Base-by-base conservation (phyloP, 192 early-diverging fungal genomes). In the Entomortierella beljakovae region DNA sequence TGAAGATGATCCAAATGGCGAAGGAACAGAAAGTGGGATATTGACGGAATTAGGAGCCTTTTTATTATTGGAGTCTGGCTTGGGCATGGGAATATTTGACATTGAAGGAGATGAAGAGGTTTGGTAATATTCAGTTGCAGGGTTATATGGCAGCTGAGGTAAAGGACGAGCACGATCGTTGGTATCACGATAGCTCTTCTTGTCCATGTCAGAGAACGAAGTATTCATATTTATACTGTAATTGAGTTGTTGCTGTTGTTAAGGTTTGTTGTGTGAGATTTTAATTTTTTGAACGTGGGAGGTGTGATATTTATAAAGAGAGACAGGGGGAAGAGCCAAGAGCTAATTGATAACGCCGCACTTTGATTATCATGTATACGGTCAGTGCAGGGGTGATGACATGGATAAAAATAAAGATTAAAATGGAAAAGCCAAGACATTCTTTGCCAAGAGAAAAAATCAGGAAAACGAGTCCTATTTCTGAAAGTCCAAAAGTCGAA, bases 151-250 rank as follows among this genome's bases (percentile, higher is more conserved):
- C 29, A 28, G 29, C 25, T 55, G 53, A 5, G 53, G 53, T 28
- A 31, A 31, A 28, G 11, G 53, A 31, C 31, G 22, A 29, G 22
- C 10, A 28, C 3, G 8, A 7, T 55, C 29, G 6, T 31, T 8
- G 22, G 25, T 28, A 6, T 10, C 7, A 6, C 53, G 20, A 6
- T 55, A 23, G 26, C 31, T 29, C 55, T 57, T 57, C 55, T 57
- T 57, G 55, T 57, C 55, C 55, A 57, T 57, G 55, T 57, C 55
- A 35, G 55, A 57, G 6, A 57, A 9, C 1, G 55, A 57, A 3
- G 28, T 32, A 9, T 15, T 57, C 37, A 40, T 40, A 13, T 40
- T 40, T 9, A 9, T 40, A 9, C 13, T 40, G 37, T 9, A 13
- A 9, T 40, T 40, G 13, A 40, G 37, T 38, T 13, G 37, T 38